phyloP scores from a whole-genome alignment of 305 asterid species.

The Solanum hybrid region DNA sequence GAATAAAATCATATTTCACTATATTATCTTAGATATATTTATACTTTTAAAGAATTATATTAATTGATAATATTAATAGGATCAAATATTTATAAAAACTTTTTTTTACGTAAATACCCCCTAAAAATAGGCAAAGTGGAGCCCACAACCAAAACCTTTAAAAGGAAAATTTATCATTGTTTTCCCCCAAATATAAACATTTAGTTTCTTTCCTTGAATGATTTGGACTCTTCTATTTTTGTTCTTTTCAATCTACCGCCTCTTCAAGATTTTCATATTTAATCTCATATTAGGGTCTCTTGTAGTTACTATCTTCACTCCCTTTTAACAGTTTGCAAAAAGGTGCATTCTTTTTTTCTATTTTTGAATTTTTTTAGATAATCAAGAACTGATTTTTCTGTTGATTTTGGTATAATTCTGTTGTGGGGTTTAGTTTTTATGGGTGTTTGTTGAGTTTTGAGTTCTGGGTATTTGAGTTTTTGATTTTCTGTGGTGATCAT shows the following conservation, averaged over 20 bases:
- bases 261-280: background rate
- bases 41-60: too few relatives aligned
- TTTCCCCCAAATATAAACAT: background rate
- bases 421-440: background rate
- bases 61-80: background rate
- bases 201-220: background rate
- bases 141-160: slow-evolving; percentile 16
- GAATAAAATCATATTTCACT: too few relatives aligned
- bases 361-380: background rate
- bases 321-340: background rate
- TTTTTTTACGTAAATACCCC: background rate
- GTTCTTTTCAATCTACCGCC: background rate
- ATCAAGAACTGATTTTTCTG: background rate
- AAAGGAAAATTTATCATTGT: background rate
- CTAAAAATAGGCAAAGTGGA: background rate
- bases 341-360: background rate
- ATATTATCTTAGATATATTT: too few relatives aligned
- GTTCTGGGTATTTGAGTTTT: background rate
- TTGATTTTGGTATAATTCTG: background rate
- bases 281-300: background rate
- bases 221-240: background rate
- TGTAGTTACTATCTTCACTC: background rate
- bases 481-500: background rate
- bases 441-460: background rate
- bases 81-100: background rate